Base-by-base conservation (phyloP, 805 yeast genomes). In the Lipomyces mesembrius region DNA sequence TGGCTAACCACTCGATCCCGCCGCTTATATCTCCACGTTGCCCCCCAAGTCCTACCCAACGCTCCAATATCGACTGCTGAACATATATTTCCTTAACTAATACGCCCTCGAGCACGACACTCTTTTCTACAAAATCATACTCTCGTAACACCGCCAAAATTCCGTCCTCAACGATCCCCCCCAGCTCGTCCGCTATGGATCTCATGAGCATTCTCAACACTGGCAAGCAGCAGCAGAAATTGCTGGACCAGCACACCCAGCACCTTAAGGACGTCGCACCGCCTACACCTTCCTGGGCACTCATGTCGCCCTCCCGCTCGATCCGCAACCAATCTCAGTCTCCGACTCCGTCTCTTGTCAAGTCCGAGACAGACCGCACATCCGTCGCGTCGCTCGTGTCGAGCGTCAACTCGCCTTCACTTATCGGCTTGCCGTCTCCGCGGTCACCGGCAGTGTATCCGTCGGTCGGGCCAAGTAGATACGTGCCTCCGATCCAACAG, bases 341-440 rank as follows among this genome's bases (percentile, higher is more conserved):
- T 17, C 71, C 71, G 35, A 68, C 71, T 14, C 71, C 71, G 20
- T 58, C 64, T 20, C 64, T 68, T 46, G 67, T 64, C 53, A 62
- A 61, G 63, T 66, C 70, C 4, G 71, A 68, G 63, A 51, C 62
- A 5, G 71, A 66, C 57, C 63, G 70, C 57, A 63, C 71, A 9
- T 68, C 71, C 25, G 71, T 68, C 58, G 67, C 71, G 20, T 68
- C 71, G n/a, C 64, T 68, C 58, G 67, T 68, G 51, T 66, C 71
- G 5, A 49, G 67, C 32, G 67, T 66, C 52, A 39, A 57, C 59
- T 68, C 71, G 43, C 71, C 71, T n/a, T 66, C 70, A 8, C 59
- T 66, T 37, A 39, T 63, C 54, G 71, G 70, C n/a, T 67, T 66
- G 35, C 71, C 70, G n/a, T 66, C 70, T 2, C 70, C 71, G 22